Percentiles rank a stretch among this genome's conserved stretches.
Conservation (phyloP, 2,329 filamentous ascomycete species). For the Elsinoe fawcettii region DNA sequence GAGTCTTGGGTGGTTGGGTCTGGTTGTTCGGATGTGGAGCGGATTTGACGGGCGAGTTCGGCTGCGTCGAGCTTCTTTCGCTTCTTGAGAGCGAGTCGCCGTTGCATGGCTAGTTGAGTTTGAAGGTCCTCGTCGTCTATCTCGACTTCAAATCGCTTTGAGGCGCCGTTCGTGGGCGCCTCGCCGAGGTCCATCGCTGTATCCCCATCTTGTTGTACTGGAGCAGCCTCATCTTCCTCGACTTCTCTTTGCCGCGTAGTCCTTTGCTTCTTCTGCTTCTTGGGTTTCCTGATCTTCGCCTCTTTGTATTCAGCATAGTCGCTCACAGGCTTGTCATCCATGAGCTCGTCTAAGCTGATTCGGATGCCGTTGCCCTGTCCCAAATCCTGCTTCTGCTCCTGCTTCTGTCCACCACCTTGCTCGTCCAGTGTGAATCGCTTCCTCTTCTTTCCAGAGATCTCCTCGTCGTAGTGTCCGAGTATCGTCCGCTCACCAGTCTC, state of each 20-base stretch:
- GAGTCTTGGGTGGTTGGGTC: constrained; percentile 50
- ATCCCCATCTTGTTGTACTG: constrained; percentile 31
- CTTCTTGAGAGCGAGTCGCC: constrained; percentile 79
- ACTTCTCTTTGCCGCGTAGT: constrained; percentile 60
- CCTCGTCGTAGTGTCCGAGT: constrained; percentile 88
- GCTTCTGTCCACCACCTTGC: constrained; percentile 60
- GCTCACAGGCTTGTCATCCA: constrained; percentile 60
- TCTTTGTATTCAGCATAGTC: constrained; percentile 84
- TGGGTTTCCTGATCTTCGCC: constrained; percentile 89
- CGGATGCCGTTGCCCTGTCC: constrained; percentile 59
- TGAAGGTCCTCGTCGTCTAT: constrained; percentile 92
- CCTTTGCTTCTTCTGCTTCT: constrained; percentile 71
- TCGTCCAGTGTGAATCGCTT: constrained; percentile 84
- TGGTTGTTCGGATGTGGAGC: constrained; percentile 56
- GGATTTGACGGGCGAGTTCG: constrained; percentile 74
- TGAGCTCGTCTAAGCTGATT: constrained; percentile 66
- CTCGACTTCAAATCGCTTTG: constrained; percentile 35
- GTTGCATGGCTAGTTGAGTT: constrained; percentile 72
- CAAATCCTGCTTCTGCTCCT: constrained; percentile 44
- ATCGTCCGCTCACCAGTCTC: constrained; percentile 60
- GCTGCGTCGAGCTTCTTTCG: constrained; percentile 79
- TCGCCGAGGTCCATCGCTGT: constrained; percentile 70
- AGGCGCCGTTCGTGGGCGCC: constrained; percentile 19
- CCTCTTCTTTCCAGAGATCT: constrained; percentile 79
- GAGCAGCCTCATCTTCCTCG: constrained; percentile 52